Percentiles rank a stretch among this genome's conserved stretches.
These are phyloP conservation scores for Lactarius evosmus DNA, from an alignment of 768 basidiomycete species.

Conservation along the genomic window DNA sequence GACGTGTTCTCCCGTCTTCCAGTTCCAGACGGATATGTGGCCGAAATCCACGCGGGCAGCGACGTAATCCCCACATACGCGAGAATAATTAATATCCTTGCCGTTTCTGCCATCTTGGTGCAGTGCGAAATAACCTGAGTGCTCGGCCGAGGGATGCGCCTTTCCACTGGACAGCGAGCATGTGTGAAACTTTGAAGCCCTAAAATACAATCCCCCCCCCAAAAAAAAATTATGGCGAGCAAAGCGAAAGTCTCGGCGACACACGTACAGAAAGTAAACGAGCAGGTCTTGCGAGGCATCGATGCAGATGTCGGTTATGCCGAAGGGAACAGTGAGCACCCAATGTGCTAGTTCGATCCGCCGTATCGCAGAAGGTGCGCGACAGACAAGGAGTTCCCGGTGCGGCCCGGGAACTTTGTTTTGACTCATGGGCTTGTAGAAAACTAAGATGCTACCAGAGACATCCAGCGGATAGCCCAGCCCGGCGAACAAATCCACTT, in stretches of 20 bases:
- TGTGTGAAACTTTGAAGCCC: not conserved
- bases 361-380: constrained; percentile 10
- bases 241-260: not conserved
- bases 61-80: constrained; percentile 13
- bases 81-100: not conserved
- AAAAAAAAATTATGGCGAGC: not conserved
- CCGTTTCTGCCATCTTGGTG: not conserved
- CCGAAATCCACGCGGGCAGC: constrained; percentile 9
- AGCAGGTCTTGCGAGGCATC: constrained; percentile 20
- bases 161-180: constrained; percentile 9
- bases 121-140: not conserved
- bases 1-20: constrained; percentile 18
- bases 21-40: constrained; percentile 23
- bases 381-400: constrained; percentile 9
- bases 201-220: not conserved
- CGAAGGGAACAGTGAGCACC: constrained; percentile 6
- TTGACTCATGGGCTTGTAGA: constrained; percentile 2
- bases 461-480: constrained; percentile 12
- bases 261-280: constrained; percentile 17
- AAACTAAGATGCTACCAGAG: constrained; percentile 16
- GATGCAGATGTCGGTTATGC: not conserved
- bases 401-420: not conserved
- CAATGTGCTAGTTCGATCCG: constrained; percentile 14
- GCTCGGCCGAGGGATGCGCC: constrained; percentile 4
- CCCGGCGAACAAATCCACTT: not conserved